These are phyloP conservation scores for Hansenula lynferdii DNA, from an alignment of 1,139 yeast genomes.

Conservation along the genomic window DNA sequence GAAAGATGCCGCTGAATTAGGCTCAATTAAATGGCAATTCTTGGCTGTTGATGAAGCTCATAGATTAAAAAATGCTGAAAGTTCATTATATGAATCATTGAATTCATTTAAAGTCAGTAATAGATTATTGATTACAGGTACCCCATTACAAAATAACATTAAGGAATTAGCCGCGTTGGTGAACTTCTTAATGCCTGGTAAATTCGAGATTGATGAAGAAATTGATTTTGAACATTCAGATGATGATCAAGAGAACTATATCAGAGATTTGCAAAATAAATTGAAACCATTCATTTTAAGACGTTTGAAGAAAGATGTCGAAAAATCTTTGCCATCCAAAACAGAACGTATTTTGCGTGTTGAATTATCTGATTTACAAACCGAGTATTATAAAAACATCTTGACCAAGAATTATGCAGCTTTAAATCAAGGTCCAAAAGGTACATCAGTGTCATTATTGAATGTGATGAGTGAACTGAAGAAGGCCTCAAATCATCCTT, in stretches of 20 bases:
- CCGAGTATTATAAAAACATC: slow-evolving; percentile 91
- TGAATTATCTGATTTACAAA: slow-evolving; percentile 91
- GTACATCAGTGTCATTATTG: slow-evolving; percentile 78
- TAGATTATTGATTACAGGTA: slow-evolving; percentile 90
- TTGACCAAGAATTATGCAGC: slow-evolving; percentile 90
- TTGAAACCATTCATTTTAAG: slow-evolving; percentile 90
- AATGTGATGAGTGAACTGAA: slow-evolving; percentile 95
- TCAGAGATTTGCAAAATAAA: slow-evolving; percentile 76
- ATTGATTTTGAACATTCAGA: slow-evolving; percentile 91
- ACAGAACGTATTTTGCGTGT: slow-evolving; percentile 94
- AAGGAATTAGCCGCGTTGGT: slow-evolving; percentile 94
- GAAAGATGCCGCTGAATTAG: slow-evolving; percentile 79
- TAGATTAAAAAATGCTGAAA: slow-evolving; percentile 89
- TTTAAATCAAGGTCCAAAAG: slow-evolving; percentile 75
- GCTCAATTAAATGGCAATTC: slow-evolving; percentile 89
- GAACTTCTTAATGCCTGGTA: slow-evolving; percentile 95
- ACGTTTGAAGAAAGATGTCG: slow-evolving; percentile 94
- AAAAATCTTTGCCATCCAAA: slow-evolving; percentile 90
- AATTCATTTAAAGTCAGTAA: slow-evolving; percentile 79
- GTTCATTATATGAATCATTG: slow-evolving; percentile 86
- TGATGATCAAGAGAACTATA: slow-evolving; percentile 80
- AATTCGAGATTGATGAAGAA: slow-evolving; percentile 83
- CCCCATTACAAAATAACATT: slow-evolving; percentile 94
- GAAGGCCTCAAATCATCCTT: slow-evolving; percentile 96
- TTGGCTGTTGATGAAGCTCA: slow-evolving; percentile 99